phyloP scores from a whole-genome alignment of 257 asterid genomes.

The Eustoma russellianum region DNA sequence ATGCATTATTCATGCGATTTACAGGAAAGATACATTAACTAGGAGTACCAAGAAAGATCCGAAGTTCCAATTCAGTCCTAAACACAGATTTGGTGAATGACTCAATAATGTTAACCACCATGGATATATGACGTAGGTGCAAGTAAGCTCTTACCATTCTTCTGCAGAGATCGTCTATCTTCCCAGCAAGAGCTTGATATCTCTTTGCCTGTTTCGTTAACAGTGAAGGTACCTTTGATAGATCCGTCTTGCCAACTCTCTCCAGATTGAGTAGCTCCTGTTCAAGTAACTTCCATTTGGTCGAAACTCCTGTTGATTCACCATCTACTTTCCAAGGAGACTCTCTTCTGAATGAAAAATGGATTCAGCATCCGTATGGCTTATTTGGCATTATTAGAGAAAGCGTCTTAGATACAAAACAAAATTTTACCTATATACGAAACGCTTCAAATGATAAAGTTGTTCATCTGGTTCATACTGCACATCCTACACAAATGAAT shows the following conservation, averaged over 20 bases:
- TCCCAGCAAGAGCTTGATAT: slow-evolving; percentile 81
- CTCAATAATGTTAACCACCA: neutral
- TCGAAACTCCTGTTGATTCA: slow-evolving; percentile 70
- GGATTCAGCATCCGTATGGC: slow-evolving; percentile 9
- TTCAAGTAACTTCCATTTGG: slow-evolving; percentile 74
- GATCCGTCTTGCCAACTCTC: slow-evolving; percentile 52
- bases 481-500: slow-evolving; percentile 53
- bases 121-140: neutral
- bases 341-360: slow-evolving; percentile 58
- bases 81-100: too few species aligned
- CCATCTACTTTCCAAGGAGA: slow-evolving; percentile 96
- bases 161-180: slow-evolving; percentile 84
- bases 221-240: slow-evolving; percentile 64
- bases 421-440: slow-evolving; percentile 58
- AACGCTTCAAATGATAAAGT: slow-evolving; percentile 62
- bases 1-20: too few species aligned
- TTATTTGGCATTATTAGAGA: neutral
- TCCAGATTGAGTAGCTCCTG: slow-evolving; percentile 84
- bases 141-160: slow-evolving; percentile 72
- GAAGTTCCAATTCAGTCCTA: too few species aligned
- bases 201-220: slow-evolving; percentile 88
- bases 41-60: too few species aligned
- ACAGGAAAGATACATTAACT: too few species aligned
- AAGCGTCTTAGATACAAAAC: neutral
- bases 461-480: slow-evolving; percentile 62